Conservation (phyloP, 805 yeast species). For the Cyberlindnera samutprakarnensis region DNA sequence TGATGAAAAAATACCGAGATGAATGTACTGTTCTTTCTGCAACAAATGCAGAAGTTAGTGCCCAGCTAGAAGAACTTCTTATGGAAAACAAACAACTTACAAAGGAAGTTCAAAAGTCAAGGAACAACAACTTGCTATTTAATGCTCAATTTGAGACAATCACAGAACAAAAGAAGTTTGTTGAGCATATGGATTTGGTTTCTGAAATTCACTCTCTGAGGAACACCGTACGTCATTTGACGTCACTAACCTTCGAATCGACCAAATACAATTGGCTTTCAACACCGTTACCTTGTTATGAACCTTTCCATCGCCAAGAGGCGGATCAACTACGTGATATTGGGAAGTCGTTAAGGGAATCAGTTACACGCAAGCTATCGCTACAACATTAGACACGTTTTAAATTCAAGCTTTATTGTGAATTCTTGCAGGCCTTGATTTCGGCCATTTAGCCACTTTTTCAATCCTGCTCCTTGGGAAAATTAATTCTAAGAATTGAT, state of each 20-base stretch:
- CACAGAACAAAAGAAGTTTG: constrained; percentile 26
- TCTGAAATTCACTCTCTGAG: constrained; percentile 39
- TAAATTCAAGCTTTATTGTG: too few species aligned
- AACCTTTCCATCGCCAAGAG: constrained; percentile 5
- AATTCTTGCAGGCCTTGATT: too few species aligned
- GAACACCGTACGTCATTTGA: constrained; percentile 15
- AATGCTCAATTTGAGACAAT: constrained; percentile 27
- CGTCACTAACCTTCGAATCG: neutral
- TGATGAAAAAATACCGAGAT: constrained; percentile 18
- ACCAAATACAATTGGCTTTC: constrained; percentile 11
- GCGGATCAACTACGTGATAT: constrained; percentile 15
- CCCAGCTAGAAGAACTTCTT: constrained; percentile 11
- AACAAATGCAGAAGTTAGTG: constrained; percentile 10
- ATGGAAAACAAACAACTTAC: constrained; percentile 20
- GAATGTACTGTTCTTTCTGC: constrained; percentile 14
- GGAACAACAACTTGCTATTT: constrained; percentile 17
- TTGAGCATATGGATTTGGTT: constrained; percentile 29
- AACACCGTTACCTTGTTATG: constrained; percentile 5
- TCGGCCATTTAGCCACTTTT: constrained; percentile 73
- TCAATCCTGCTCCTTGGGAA: constrained; percentile 72
- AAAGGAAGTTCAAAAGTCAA: constrained; percentile 23
- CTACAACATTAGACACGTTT: constrained; percentile 2
- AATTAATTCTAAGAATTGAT: constrained; percentile 54
- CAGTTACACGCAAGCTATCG: constrained; percentile 3
- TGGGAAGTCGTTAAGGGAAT: constrained; percentile 12